Conservation (phyloP, 2,329 filamentous ascomycete genomes). For the Colletotrichum tamarilloi region DNA sequence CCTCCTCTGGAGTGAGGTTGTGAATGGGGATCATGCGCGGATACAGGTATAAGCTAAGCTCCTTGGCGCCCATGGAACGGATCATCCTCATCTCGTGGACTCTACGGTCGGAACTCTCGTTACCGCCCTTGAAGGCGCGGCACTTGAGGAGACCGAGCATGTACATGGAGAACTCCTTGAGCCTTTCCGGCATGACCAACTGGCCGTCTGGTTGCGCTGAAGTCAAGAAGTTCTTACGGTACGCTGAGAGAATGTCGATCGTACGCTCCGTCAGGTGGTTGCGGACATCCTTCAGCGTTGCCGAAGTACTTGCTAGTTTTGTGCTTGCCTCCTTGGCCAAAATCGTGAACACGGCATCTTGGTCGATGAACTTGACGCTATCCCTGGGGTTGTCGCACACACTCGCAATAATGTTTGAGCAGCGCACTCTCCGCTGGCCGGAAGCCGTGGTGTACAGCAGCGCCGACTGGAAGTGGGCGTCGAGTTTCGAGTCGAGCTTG, state of each 20-base stretch:
- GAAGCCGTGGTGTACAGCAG: constrained; percentile 92
- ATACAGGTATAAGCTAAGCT: constrained; percentile 93
- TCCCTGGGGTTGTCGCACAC: constrained; percentile 88
- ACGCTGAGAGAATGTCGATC: constrained; percentile 90
- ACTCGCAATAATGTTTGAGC: constrained; percentile 92
- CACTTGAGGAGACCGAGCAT: constrained; percentile 90
- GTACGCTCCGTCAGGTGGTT: constrained; percentile 88
- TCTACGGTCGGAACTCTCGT: constrained; percentile 89
- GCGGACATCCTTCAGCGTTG: constrained; percentile 85
- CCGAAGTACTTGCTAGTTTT: constrained; percentile 78
- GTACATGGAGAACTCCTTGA: constrained; percentile 98
- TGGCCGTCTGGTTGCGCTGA: constrained; percentile 89
- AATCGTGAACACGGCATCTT: constrained; percentile 89
- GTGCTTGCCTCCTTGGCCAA: constrained; percentile 94
- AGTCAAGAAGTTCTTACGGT: constrained; percentile 89
- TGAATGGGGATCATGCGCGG: constrained; percentile 93
- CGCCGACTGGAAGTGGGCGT: constrained; percentile 97
- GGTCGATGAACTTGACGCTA: constrained; percentile 91
- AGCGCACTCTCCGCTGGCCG: constrained; percentile 90
- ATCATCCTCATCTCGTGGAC: constrained; percentile 93
- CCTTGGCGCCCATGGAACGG: constrained; percentile 85
- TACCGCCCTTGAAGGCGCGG: constrained; percentile 91
- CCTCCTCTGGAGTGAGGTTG: constrained; percentile 86
- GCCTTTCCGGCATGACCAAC: constrained; percentile 91
- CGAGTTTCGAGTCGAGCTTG: constrained; percentile 95